Evolutionary conservation across 2,329 filamentous ascomycete species (phyloP).

Genomic region (Penicillium sp.): DNA sequence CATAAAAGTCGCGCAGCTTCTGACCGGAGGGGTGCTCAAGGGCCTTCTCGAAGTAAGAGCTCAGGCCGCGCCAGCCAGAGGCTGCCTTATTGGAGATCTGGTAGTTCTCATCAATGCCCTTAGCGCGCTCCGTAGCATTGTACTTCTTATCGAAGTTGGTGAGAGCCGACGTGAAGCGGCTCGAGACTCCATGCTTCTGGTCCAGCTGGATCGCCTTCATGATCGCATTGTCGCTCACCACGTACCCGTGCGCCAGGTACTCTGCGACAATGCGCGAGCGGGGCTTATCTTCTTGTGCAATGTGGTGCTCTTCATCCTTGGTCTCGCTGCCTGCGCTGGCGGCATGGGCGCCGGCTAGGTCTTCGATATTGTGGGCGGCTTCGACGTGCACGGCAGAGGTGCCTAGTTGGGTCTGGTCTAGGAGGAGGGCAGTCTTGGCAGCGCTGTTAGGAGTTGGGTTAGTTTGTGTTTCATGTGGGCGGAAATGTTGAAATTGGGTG

Average conservation of each 20-base stretch:
- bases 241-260: slow-evolving; percentile 94
- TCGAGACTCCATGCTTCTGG: slow-evolving; percentile 80
- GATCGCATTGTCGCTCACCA: slow-evolving; percentile 72
- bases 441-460: slow-evolving; percentile 49
- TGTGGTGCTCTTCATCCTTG: slow-evolving; percentile 61
- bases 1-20: slow-evolving; percentile 85
- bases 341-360: slow-evolving; percentile 60
- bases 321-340: slow-evolving; percentile 55
- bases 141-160: slow-evolving; percentile 77
- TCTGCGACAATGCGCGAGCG: slow-evolving; percentile 90
- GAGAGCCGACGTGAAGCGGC: slow-evolving; percentile 74
- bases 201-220: slow-evolving; percentile 84
- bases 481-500: slow-evolving; percentile 16
- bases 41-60: slow-evolving; percentile 94
- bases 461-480: background rate
- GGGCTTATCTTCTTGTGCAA: slow-evolving; percentile 96
- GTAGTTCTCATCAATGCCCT: slow-evolving; percentile 79
- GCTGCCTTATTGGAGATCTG: slow-evolving; percentile 72
- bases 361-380: slow-evolving; percentile 65
- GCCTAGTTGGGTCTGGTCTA: slow-evolving; percentile 95
- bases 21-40: slow-evolving; percentile 81
- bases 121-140: slow-evolving; percentile 82
- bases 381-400: slow-evolving; percentile 72
- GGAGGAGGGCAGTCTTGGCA: slow-evolving; percentile 91
- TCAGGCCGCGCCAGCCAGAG: slow-evolving; percentile 64